Evolutionary conservation across 1,139 yeast species (phyloP).

Genomic region (Hanseniaspora gamundiae): DNA sequence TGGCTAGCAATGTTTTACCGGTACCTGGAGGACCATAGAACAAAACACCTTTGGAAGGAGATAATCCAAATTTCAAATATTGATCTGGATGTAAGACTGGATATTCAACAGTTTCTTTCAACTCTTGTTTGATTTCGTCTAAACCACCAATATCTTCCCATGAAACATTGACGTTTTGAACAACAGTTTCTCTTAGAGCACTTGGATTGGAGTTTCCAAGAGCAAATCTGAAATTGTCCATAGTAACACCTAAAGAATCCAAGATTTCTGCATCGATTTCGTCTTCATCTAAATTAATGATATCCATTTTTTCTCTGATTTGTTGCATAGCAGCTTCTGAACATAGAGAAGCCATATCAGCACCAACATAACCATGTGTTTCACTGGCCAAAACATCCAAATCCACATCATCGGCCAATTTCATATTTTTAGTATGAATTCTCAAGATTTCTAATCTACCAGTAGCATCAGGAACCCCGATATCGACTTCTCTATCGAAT

Average conservation of each 20-base stretch:
- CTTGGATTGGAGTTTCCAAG: slow-evolving; percentile 97
- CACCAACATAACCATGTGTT: slow-evolving; percentile 98
- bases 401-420: slow-evolving; percentile 87
- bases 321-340: slow-evolving; percentile 99
- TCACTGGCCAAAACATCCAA: slow-evolving; percentile 82
- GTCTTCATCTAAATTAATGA: slow-evolving; percentile 94
- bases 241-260: slow-evolving; percentile 93
- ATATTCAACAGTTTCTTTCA: slow-evolving; percentile 96
- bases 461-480: slow-evolving; percentile 97
- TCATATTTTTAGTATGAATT: slow-evolving; percentile 94
- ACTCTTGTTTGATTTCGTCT: slow-evolving; percentile 88
- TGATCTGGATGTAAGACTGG: slow-evolving; percentile 98
- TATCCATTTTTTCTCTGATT: slow-evolving; percentile 98
- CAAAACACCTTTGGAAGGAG: slow-evolving; percentile 96
- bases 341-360: slow-evolving; percentile 85
- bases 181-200: slow-evolving; percentile 98
- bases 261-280: slow-evolving; percentile 93
- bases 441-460: slow-evolving; percentile 95
- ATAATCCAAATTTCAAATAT: slow-evolving; percentile 92
- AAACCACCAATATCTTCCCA: slow-evolving; percentile 84
- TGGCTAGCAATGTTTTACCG: slow-evolving; percentile 94
- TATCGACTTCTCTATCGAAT: slow-evolving; percentile 97
- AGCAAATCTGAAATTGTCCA: slow-evolving; percentile 98
- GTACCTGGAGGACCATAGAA: slow-evolving; percentile 99
- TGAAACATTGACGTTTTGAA: slow-evolving; percentile 93